Conservation (phyloP, 2,329 filamentous ascomycete species). For the Lachnum nothofagi region DNA sequence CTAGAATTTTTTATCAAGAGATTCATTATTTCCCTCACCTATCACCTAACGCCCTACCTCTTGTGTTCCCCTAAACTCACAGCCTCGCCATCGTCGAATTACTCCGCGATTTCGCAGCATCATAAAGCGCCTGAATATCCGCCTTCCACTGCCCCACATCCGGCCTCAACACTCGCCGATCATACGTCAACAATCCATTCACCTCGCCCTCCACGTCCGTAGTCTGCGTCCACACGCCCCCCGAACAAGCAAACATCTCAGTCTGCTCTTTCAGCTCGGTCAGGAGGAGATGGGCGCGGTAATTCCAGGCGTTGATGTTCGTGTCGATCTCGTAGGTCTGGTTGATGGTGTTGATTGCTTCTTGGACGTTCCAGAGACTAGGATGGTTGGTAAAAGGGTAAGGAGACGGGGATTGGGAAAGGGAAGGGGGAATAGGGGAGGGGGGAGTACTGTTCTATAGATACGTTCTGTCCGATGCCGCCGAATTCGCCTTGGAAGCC, state of each 20-base stretch:
- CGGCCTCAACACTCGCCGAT: conserved; percentile 55
- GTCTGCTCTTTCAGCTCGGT: conserved; percentile 44
- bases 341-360: conserved; percentile 55
- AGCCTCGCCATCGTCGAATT: too few relatives aligned
- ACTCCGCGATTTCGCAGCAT: too few relatives aligned
- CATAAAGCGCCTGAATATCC: conserved; percentile 56
- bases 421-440: background rate
- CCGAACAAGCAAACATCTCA: conserved; percentile 52
- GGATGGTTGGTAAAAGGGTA: too few relatives aligned
- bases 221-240: conserved; percentile 68
- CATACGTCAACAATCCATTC: conserved; percentile 66
- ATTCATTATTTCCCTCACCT: too few relatives aligned
- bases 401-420: background rate
- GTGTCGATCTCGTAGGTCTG: conserved; percentile 63
- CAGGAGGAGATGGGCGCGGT: conserved; percentile 52
- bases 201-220: conserved; percentile 71
- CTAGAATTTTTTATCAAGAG: too few relatives aligned
- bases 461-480: conserved; percentile 61
- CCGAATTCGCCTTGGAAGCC: conserved; percentile 69
- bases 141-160: conserved; percentile 42
- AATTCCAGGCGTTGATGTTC: conserved; percentile 55
- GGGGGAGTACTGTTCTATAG: conserved; percentile 50
- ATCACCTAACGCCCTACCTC: too few relatives aligned
- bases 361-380: conserved; percentile 59
- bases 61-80: too few relatives aligned